Evolutionary conservation across 208 protist species (phyloP).

Genomic region (Trypanosoma cruzi): DNA sequence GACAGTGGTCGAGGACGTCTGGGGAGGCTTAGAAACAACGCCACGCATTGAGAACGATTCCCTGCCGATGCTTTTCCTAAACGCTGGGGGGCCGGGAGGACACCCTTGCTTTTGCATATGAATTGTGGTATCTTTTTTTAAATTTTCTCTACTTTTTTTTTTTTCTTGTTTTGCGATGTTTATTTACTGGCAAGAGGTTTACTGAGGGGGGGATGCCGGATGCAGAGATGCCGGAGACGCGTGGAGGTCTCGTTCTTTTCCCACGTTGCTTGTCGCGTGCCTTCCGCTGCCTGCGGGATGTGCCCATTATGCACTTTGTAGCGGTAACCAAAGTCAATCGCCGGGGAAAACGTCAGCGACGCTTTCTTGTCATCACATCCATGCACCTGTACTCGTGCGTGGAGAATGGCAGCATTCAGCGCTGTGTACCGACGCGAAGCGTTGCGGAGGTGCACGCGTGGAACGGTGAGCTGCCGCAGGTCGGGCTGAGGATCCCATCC

Average conservation of each 20-base stretch:
- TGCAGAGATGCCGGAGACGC: neutral
- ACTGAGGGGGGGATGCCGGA: neutral
- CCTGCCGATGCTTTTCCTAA: neutral
- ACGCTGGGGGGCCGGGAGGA: neutral
- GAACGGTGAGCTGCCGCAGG: slow-evolving; percentile 3
- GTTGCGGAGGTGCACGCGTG: slow-evolving; percentile 14
- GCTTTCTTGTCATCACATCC: slow-evolving; percentile 21
- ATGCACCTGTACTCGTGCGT: slow-evolving; percentile 25
- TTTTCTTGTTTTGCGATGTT: neutral
- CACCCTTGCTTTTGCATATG: neutral
- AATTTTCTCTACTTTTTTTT: slow-evolving; percentile 16
- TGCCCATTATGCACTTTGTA: slow-evolving; percentile 21
- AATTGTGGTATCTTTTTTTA: neutral
- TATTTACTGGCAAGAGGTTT: neutral
- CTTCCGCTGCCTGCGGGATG: slow-evolving; percentile 24
- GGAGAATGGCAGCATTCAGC: slow-evolving; percentile 24
- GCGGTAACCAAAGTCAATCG: slow-evolving; percentile 23
- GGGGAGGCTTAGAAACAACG: neutral
- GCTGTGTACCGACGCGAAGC: slow-evolving; percentile 7
- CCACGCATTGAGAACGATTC: neutral
- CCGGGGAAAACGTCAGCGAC: slow-evolving; percentile 15
- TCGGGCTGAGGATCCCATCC: slow-evolving; percentile 14
- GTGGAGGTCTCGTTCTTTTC: slow-evolving; percentile 2
- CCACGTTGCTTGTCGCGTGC: slow-evolving; percentile 11
- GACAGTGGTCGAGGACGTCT: neutral